Conservation (phyloP, 371 early-diverging fungal genomes). For the Phascolomyces articulosus region DNA sequence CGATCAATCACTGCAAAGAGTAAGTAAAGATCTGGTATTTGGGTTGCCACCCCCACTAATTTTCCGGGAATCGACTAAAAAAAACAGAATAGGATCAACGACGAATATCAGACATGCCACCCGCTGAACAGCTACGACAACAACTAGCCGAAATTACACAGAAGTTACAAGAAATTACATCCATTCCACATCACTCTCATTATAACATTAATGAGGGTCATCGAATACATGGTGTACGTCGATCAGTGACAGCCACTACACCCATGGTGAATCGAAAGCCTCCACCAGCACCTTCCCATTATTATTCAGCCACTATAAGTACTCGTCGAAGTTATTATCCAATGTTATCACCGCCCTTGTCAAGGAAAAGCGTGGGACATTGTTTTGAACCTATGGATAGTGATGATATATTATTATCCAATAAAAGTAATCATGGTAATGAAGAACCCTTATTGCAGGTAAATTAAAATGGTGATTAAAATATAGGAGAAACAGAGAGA, state of each 20-base stretch:
- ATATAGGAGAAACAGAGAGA: too few species aligned
- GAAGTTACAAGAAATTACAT: slow-evolving; percentile 6
- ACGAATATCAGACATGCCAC: slow-evolving; percentile 5
- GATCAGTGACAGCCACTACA: slow-evolving; percentile 1
- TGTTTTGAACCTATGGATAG: not conserved
- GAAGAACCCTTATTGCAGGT: not conserved
- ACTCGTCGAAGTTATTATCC: too few species aligned
- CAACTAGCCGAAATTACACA: slow-evolving; percentile 19
- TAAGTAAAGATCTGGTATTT: not conserved
- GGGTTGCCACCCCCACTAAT: not conserved
- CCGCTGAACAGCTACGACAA: slow-evolving; percentile 9
- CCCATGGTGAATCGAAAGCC: slow-evolving; percentile 5
- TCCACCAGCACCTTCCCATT: not conserved
- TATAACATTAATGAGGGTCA: not conserved
- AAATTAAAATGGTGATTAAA: too few species aligned
- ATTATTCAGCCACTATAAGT: not conserved
- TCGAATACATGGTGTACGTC: not conserved
- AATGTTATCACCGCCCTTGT: not conserved
- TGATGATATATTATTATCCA: not conserved
- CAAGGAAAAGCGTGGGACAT: not conserved
- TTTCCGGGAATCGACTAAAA: not conserved
- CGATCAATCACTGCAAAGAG: not conserved
- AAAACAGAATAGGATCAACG: slow-evolving; percentile 3
- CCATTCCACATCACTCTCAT: slow-evolving; percentile 1
- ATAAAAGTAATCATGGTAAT: not conserved